Base-by-base conservation (phyloP, 108 stramenopile genomes). In the Poteriospumella lacustris region DNA sequence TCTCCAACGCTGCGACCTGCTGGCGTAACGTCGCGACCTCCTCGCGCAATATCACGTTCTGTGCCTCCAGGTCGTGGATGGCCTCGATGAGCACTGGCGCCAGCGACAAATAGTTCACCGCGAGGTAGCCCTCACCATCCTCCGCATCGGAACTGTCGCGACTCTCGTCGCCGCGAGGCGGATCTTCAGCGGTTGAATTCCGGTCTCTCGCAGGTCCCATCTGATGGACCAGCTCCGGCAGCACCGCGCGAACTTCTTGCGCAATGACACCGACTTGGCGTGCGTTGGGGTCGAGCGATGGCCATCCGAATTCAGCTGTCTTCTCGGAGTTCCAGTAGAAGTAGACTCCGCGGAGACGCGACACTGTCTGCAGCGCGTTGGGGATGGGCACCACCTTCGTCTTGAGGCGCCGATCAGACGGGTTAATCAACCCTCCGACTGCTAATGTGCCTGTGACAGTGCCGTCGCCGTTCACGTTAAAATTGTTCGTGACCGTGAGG, bases 61-160 rank as follows among this genome's bases (percentile, higher is more conserved):
- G 15, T 34, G 28, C 60, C 31, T 64, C 60, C 60, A 73, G 31
- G 5, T 73, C 70, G 42, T 56, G 70, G 31, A 73, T 73, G 9
- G 70, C 70, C 24, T 73, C 70, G 33, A 73, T 52, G 31, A 73
- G 70, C 3, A 73, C 70, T 52, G 70, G 70, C 26, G 36, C 42
- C 70, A 73, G 5, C 9, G 47, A 15, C 9, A 5, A 12, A 73
- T 73, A 73, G 31, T 73, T 38, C 28, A 73, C 70, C 12, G 40
- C 19, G 40, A 12, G 9, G 36, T 12, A 73, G 3, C 42, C 70
- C 9, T 42, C 47, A 28, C 47, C 29, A 39, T 73, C 70, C 26
- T 26, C 24, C 9, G 40, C 3, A 73, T n/a, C n/a, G n/a, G n/a
- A n/a, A n/a, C n/a, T n/a, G n/a, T n/a, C n/a, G n/a, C n/a, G n/a